Conservation (phyloP, 768 basidiomycete species). For the Podaxis sp. region DNA sequence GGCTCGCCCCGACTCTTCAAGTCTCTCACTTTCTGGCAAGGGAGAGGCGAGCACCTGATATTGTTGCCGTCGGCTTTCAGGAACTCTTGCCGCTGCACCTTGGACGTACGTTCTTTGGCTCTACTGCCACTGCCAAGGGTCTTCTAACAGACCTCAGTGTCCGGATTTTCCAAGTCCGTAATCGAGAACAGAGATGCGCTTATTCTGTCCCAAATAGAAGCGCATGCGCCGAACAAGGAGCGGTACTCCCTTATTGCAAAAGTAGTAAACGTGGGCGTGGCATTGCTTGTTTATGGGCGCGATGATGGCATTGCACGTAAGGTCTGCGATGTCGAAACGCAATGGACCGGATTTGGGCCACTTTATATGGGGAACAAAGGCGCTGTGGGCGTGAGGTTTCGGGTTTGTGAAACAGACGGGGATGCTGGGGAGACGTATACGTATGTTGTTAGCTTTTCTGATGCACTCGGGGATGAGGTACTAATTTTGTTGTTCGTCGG, state of each 20-base stretch:
- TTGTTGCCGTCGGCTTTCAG: constrained; percentile 91
- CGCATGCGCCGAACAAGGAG: constrained; percentile 69
- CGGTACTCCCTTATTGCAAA: constrained; percentile 77
- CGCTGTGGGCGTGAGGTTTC: constrained; percentile 85
- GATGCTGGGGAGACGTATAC: constrained; percentile 76
- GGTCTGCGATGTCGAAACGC: constrained; percentile 65
- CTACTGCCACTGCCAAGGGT: constrained; percentile 11
- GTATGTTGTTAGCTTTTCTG: constrained; percentile 40
- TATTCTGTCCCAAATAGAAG: constrained; percentile 74
- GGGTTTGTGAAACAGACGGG: constrained; percentile 56
- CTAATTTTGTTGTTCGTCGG: constrained; percentile 6
- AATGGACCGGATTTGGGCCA: constrained; percentile 74
- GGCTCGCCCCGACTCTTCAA: constrained; percentile 82
- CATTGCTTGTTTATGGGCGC: constrained; percentile 82
- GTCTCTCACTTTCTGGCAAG: constrained; percentile 72
- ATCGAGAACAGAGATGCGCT: constrained; percentile 68
- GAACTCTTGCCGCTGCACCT: constrained; percentile 90
- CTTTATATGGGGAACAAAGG: constrained; percentile 93
- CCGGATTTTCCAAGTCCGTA: constrained; percentile 72
- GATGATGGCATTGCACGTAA: constrained; percentile 64
- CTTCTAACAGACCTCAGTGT: constrained; percentile 46
- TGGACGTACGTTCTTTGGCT: constrained; percentile 57
- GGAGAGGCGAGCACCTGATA: constrained; percentile 70
- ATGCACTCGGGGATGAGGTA: not conserved
- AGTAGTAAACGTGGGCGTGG: constrained; percentile 84